Conservation (phyloP, 1,139 yeast genomes). For the Nakaseomyces delphensis region DNA sequence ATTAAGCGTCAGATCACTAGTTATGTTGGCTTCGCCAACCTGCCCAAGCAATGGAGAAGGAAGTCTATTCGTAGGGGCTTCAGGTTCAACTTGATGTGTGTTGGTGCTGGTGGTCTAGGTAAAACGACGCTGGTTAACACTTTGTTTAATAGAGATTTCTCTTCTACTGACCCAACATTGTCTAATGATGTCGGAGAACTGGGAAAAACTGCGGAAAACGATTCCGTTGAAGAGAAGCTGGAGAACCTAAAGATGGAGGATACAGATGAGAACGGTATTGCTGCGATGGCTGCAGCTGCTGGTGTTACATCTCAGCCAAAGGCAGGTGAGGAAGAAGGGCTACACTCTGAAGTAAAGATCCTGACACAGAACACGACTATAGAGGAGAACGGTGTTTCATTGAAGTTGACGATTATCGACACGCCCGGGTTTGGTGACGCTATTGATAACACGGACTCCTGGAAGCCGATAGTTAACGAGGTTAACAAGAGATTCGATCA, state of each 20-base stretch:
- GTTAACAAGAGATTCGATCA: slow-evolving; percentile 79
- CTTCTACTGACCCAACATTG: neutral
- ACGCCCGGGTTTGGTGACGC: slow-evolving; percentile 94
- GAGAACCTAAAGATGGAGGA: slow-evolving; percentile 16
- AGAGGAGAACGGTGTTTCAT: slow-evolving; percentile 89
- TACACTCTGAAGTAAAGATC: slow-evolving; percentile 45
- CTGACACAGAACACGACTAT: slow-evolving; percentile 62
- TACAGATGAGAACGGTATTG: slow-evolving; percentile 11
- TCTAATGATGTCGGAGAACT: too few species aligned
- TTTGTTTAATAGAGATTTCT: slow-evolving; percentile 67
- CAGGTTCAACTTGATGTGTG: slow-evolving; percentile 78
- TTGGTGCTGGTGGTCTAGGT: slow-evolving; percentile 89
- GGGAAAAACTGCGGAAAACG: slow-evolving; percentile 9
- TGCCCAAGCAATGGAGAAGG: slow-evolving; percentile 99
- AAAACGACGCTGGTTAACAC: slow-evolving; percentile 90
- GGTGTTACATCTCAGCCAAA: slow-evolving; percentile 11
- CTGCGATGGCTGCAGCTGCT: slow-evolving; percentile 13
- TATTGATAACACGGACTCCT: slow-evolving; percentile 77
- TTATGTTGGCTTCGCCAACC: slow-evolving; percentile 93
- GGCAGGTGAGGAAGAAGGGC: slow-evolving; percentile 24
- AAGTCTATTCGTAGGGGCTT: slow-evolving; percentile 93
- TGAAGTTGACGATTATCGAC: slow-evolving; percentile 76
- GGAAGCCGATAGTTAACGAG: slow-evolving; percentile 92
- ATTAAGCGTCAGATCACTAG: slow-evolving; percentile 80
- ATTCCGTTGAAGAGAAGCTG: slow-evolving; percentile 16